These are phyloP conservation scores for Nothopassalora personata DNA, from an alignment of 2,329 filamentous ascomycete species.

Conservation along the genomic window DNA sequence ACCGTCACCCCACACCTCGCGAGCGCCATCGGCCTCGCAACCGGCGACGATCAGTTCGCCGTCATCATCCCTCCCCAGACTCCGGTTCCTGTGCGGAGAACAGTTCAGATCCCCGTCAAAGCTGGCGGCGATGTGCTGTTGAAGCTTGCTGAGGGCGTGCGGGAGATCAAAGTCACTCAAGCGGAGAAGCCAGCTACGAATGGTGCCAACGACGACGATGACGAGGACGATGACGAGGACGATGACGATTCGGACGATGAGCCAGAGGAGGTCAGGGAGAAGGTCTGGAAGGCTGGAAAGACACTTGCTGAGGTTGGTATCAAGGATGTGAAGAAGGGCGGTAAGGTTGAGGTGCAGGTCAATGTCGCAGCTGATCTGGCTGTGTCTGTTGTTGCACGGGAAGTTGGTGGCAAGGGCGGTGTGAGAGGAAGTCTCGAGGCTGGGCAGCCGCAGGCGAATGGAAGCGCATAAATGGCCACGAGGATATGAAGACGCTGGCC, in stretches of 20 bases:
- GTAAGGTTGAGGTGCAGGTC: slow-evolving; percentile 89
- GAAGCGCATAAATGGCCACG: slow-evolving; percentile 5
- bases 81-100: slow-evolving; percentile 80
- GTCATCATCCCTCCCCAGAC: slow-evolving; percentile 82
- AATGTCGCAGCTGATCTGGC: slow-evolving; percentile 76
- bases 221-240: too few relatives aligned
- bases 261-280: slow-evolving; percentile 80
- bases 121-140: slow-evolving; percentile 83
- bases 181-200: slow-evolving; percentile 64
- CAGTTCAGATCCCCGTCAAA: slow-evolving; percentile 69
- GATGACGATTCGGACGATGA: slow-evolving; percentile 63
- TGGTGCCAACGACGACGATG: slow-evolving; percentile 52
- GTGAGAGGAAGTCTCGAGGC: slow-evolving; percentile 58
- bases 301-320: slow-evolving; percentile 81
- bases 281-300: slow-evolving; percentile 83
- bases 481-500: not conserved
- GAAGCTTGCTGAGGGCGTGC: slow-evolving; percentile 79
- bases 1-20: slow-evolving; percentile 87
- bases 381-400: slow-evolving; percentile 74
- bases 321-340: slow-evolving; percentile 76
- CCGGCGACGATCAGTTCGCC: slow-evolving; percentile 65
- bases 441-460: slow-evolving; percentile 21
- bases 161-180: slow-evolving; percentile 90
- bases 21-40: slow-evolving; percentile 82
- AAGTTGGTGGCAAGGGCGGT: slow-evolving; percentile 82